Evolutionary conservation across 805 yeast species (phyloP), one percentile per base, ranked within the genome.

Genomic region (Cyberlindnera mrakii): DNA sequence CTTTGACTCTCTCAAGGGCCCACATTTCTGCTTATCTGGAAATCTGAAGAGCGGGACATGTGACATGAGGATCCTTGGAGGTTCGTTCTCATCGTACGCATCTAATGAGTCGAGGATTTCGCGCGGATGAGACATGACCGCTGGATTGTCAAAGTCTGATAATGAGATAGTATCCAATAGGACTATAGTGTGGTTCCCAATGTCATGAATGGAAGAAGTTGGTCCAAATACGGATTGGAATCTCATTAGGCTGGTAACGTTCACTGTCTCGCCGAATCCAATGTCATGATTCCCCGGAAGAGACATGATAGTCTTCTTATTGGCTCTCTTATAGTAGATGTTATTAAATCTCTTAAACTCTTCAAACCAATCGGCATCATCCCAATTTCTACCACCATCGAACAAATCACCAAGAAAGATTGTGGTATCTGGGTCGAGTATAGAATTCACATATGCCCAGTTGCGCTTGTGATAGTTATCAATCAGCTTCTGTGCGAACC

Each of bases 211-310:
- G 14, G 75, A 71, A 17, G 73, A 70, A 1, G 93, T 67, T 33
- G 77, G 78, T 2, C 98, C 99, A 61, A 88, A 91, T 57, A 69
- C 73, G 1, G 80, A 66, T 33, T 74, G 65, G 63, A 90, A 93
- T 51, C 98, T 66, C 30, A 75, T 63, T 36, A 75, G 63, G 19
- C 82, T 78, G 1, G 69, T 62, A 20, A 72, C 70, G 15, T 78
- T 69, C 14, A 93, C 78, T 0, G 80, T 78, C 46, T 80, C 77
- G 25, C 93, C 96, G 64, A 84, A 91, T 0, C 99, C 99, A 50
- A 95, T 87, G 59, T 93, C 99, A 60, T 93, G 99, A 59, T 93
- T 93, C 2, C 99, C 99, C 0, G 96, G 96, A 29, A 75, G 53
- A n/a, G 71, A 65, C 68, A 67, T 60, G 16, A 69, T 51, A 3